Percentiles rank a stretch among this genome's conserved stretches.
Evolutionary conservation across 768 basidiomycete species (phyloP).

Genomic region (Tylopilus plumbeoviolaceoides): DNA sequence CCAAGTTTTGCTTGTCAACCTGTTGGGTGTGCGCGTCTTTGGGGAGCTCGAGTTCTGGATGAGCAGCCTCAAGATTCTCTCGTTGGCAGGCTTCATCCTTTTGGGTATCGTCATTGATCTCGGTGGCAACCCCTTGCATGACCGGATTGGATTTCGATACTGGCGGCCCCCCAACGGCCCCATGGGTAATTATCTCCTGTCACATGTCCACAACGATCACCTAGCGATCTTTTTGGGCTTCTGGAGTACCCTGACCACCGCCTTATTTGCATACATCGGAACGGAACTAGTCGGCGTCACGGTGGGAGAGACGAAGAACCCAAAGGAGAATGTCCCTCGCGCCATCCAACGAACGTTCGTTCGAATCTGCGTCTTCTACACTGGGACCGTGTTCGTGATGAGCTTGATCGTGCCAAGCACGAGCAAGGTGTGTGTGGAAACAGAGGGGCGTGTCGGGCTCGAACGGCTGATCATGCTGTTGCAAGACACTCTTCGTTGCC

Average conservation of each 20-base stretch:
- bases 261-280: constrained; percentile 52
- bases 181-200: constrained; percentile 50
- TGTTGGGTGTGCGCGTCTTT: constrained; percentile 64
- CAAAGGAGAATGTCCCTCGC: constrained; percentile 66
- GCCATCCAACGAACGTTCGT: constrained; percentile 66
- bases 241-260: constrained; percentile 67
- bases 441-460: constrained; percentile 30
- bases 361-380: constrained; percentile 60
- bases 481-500: constrained; percentile 18
- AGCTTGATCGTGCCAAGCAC: constrained; percentile 66
- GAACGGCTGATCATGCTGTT: not conserved
- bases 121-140: constrained; percentile 41
- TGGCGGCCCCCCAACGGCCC: constrained; percentile 43
- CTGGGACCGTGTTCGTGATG: constrained; percentile 69
- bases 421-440: constrained; percentile 32
- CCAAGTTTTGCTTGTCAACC: constrained; percentile 35
- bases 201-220: constrained; percentile 44
- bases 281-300: constrained; percentile 75
- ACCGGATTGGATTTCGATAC: constrained; percentile 6
- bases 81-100: not conserved
- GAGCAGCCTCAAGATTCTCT: constrained; percentile 61
- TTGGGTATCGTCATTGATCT: constrained; percentile 52
- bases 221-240: constrained; percentile 38
- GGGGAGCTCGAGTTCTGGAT: constrained; percentile 76
- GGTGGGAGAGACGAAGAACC: constrained; percentile 57